These are phyloP conservation scores for Alloteropsis semialata DNA, from an alignment of 176 grass and related monocot genomes.

Conservation along the genomic window DNA sequence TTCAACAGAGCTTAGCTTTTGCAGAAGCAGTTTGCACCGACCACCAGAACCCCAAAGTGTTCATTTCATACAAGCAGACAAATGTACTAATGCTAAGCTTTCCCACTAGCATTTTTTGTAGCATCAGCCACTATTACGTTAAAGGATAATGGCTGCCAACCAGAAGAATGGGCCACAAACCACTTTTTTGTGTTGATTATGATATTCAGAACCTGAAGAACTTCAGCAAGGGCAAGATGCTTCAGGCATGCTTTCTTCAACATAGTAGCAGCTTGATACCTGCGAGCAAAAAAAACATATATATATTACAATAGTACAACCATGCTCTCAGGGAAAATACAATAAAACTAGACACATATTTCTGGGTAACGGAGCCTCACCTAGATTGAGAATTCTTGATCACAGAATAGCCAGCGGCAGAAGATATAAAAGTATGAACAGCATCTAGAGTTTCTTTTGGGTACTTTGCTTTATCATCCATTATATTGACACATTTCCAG, in stretches of 20 bases:
- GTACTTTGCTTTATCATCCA: slow-evolving; percentile 62
- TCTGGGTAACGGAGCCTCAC: slow-evolving; percentile 31
- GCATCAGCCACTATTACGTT: slow-evolving; percentile 46
- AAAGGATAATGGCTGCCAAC: slow-evolving; percentile 85
- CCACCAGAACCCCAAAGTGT: slow-evolving; percentile 20
- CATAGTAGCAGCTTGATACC: slow-evolving; percentile 84
- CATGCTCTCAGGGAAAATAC: slow-evolving; percentile 19
- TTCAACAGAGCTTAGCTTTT: neutral
- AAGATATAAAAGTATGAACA: slow-evolving; percentile 64
- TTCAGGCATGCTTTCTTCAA: slow-evolving; percentile 75
- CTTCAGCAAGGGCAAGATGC: slow-evolving; percentile 66
- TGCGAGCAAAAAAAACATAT: slow-evolving; percentile 35
- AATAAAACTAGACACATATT: slow-evolving; percentile 8
- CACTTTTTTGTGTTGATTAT: slow-evolving; percentile 73
- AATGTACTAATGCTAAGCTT: slow-evolving; percentile 33
- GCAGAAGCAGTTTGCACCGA: slow-evolving; percentile 4
- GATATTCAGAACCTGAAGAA: slow-evolving; percentile 76
- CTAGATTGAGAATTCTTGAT: slow-evolving; percentile 68
- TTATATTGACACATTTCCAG: slow-evolving; percentile 89
- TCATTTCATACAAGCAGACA: neutral
- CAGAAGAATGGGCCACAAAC: slow-evolving; percentile 66
- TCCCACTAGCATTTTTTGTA: slow-evolving; percentile 20
- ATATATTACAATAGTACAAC: neutral
- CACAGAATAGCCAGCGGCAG: slow-evolving; percentile 31
- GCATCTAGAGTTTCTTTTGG: slow-evolving; percentile 54